Evolutionary conservation across 208 protist species (phyloP), one percentile per base, ranked within the genome.

Genomic region (Acanthamoeba castellanii): DNA sequence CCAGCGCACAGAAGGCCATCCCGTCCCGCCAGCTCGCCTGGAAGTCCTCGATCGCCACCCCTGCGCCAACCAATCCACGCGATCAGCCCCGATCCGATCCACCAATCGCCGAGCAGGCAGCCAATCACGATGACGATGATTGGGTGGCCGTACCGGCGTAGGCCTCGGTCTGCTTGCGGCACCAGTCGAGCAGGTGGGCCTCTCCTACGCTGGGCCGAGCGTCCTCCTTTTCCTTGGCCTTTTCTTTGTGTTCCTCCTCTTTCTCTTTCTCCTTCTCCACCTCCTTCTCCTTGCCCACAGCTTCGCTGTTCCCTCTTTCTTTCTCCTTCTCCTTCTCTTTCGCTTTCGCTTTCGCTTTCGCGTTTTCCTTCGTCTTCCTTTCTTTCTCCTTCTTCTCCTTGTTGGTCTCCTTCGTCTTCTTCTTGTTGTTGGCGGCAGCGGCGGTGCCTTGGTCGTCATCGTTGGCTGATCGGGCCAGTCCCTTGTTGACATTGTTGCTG

Each of bases 41-140:
- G 96, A 98, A 98, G 88, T 98, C 96, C 25, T 92, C 20, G 13
- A 98, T 95, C 78, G 96, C 96, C n/a, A 97, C 96, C 8, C 93
- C 94, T 78, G 37, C 37, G 37, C 37, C 37, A 0, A 37, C 37
- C 22, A 30, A 78, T 22, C 22, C 70, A 9, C 6, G 13, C 27
- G 42, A 47, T 47, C 42, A 47, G 42, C 42, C 4, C 4, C 5
- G 42, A 47, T 47, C 42, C 37, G 37, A 37, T 37, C 37, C 42
- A 47, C 42, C 42, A 47, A 47, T 47, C 42, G 42, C 5, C 42
- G 42, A 37, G 37, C 37, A 37, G 37, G 3, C 37, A n/a, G n/a
- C n/a, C n/a, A n/a, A n/a, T 42, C 37, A 47, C 6, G 42, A 47
- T 47, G 42, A 47, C 3, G 0, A 9, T 47, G 42, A 47, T 47